Evolutionary conservation across 1,284 basidiomycete species (phyloP), one percentile per base, ranked within the genome.

Genomic region (Ganoderma lucidum): DNA sequence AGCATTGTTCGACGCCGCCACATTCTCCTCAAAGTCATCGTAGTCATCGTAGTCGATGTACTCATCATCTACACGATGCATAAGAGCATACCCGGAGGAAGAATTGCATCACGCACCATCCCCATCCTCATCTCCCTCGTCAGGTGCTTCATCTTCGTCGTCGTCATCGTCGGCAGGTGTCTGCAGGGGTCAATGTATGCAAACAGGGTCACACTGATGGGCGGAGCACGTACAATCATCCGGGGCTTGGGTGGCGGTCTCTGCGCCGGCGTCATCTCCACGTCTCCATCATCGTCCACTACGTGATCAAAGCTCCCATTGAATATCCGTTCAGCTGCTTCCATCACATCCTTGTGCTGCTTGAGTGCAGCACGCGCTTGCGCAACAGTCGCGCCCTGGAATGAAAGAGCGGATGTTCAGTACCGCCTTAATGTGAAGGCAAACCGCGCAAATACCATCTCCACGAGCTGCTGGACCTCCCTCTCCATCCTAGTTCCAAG

Each of bases 321-420:
- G 75, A 93, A 92, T 70, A 95, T 91, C 65, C 84, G 88, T 78
- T 94, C 95, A 3, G 95, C 95, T n/a, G 96, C 95, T 75, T 92
- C 86, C 93, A 94, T 94, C 41, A 95, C 92, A 83, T 96, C 95
- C 75, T 90, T 93, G 75, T 92, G 87, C 75, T 90, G 88, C 69
- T 84, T 86, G 75, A 96, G 81, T 15, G 95, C 95, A 58, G 92
- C 93, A 73, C 86, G 86, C 51, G 95, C 95, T 81, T 95, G 91
- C 28, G 88, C 87, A 14, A 81, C 78, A 1, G 90, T 93, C 48
- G 94, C 94, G 73, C 95, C 95, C 94, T 95, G 39, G 12, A 39
- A 28, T 39, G 39, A 61, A 23, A 35, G 66, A 10, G 41, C 5
- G 32, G 44, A 51, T 44, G 62, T 35, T 63, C n/a, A 28, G 64